phyloP scores from a whole-genome alignment of 768 basidiomycete species.

The Neoboletus magnificus region DNA sequence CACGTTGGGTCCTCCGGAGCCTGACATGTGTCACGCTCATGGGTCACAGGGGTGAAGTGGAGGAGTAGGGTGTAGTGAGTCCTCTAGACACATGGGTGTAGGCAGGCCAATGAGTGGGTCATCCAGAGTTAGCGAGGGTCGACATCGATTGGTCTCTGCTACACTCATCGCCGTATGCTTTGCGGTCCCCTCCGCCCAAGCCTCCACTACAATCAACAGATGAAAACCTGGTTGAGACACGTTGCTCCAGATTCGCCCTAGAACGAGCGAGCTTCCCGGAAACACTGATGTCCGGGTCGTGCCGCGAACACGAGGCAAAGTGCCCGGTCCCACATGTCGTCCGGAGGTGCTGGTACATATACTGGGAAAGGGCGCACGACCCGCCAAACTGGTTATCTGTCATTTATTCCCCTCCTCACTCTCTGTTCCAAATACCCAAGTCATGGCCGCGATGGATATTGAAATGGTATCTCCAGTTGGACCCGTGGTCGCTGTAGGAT shows the following conservation, averaged over 20 bases:
- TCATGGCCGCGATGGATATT: slow-evolving; percentile 28
- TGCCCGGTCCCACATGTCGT: slow-evolving; percentile 26
- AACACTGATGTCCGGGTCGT: slow-evolving; percentile 5
- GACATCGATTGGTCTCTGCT: not conserved
- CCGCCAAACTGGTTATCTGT: slow-evolving; percentile 16
- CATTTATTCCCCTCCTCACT: not conserved
- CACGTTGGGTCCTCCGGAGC: not conserved
- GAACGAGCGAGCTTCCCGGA: slow-evolving; percentile 8
- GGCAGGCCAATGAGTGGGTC: not conserved
- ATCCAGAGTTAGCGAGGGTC: not conserved
- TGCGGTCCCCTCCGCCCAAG: not conserved
- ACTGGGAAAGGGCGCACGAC: slow-evolving; percentile 10
- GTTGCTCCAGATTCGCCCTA: slow-evolving; percentile 9
- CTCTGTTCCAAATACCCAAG: not conserved
- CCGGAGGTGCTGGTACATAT: slow-evolving; percentile 25
- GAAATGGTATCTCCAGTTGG: slow-evolving; percentile 34
- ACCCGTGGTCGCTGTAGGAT: slow-evolving; percentile 25
- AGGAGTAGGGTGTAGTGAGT: not conserved
- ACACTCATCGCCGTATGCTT: not conserved
- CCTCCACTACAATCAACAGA: not conserved
- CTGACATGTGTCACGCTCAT: not conserved
- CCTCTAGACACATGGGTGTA: not conserved
- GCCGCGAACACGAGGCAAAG: slow-evolving; percentile 30
- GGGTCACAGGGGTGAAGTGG: not conserved
- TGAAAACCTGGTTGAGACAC: slow-evolving; percentile 6